Evolutionary conservation across 2,329 filamentous ascomycete genomes (phyloP), one percentile per base, ranked within the genome.

Genomic region (Aspergillus sp.): DNA sequence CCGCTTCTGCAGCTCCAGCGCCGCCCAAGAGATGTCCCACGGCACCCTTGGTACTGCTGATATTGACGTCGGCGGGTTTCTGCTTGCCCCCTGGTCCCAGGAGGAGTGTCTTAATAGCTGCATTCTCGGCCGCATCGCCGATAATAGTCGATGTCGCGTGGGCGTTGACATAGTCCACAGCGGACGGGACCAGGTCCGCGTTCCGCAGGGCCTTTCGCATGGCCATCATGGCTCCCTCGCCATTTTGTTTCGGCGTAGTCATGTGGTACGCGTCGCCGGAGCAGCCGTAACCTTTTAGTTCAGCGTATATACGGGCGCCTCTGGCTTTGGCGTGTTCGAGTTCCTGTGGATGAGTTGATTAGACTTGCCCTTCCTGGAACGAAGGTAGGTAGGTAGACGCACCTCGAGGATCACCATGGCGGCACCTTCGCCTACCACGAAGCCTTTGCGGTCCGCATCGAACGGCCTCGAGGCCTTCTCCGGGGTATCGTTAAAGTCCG

Each of bases 1-100:
- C 73, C 1, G 91, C 86, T 66, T 98, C 93, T 7, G 96, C 79
- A 4, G 91, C 88, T 3, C 93, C 93, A 2, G 93, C 86, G 34
- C 90, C 93, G 9, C 93, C 93, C 4, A 98, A 76, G 4, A 98
- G 72, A 74, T 98, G 93, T 0, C 93, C 93, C 44, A 94, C 76
- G 3, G 93, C 88, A 5, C 91, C 91, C 65, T 98, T 98, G 0
- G 90, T 95, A 66, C 93, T 91, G 65, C 90, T 95, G 19, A 96
- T 78, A 40, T 89, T 88, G 46, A 97, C 78, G 6, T 86, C 69
- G 2, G 72, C 70, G 36, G 85, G 78, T 2, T 70, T 72, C 1
- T 67, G 57, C 46, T 82, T 77, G 0, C 88, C 88, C 12, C 85
- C 78, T 26, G 82, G 77, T 0, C 86, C 86, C 7, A 88, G 72